Evolutionary conservation across 192 early-diverging fungal species (phyloP), one percentile per base, ranked within the genome.

Genomic region (Rhizoclosmatium sp.): DNA sequence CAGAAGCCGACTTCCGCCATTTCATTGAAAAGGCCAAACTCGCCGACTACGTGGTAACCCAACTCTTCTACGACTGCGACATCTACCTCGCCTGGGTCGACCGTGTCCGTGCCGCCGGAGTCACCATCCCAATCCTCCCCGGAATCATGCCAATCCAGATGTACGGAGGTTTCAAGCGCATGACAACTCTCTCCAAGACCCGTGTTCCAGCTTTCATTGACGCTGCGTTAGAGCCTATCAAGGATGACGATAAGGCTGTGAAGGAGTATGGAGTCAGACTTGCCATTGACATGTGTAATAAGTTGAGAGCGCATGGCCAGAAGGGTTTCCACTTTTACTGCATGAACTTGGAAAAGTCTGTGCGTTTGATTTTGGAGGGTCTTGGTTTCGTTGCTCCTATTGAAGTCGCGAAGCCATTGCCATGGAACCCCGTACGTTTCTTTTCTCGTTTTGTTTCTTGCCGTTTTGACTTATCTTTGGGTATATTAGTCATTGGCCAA

Each of bases 81-180:
- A 78, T 93, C 71, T 98, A 93, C 80, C 56, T 99, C 64, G 85
- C 87, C 44, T 99, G 95, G 93, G 90, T 93, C 47, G 86, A 90
- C 59, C 70, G 90, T 62, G 93, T 92, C 81, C 91, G 95, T 16
- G 92, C 80, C 3, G 85, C 90, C 19, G 97, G 97, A 4, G 83
- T 89, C 69, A 77, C 62, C 31, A 79, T 87, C 64, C 89, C 89
- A 42, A 96, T 99, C 71, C 88, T 99, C 62, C 96, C 97, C 0
- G 97, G 97, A 58, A 91, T 99, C 75, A 96, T 99, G 94, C 96
- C 96, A 65, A 99, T 99, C 77, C 96, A 97, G 85, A 94, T 88
- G 78, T 97, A 95, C 81, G 91, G 89, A 62, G 94, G 96, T 62
- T 95, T 99, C 87, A 93, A 95, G 86, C 87, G 94, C 77, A 95